A percentile compares a stretch with the other conserved stretches of the same genome.
Evolutionary conservation across 306 rosid genomes (phyloP).

Genomic region (Herpetospermum pedunculosum): DNA sequence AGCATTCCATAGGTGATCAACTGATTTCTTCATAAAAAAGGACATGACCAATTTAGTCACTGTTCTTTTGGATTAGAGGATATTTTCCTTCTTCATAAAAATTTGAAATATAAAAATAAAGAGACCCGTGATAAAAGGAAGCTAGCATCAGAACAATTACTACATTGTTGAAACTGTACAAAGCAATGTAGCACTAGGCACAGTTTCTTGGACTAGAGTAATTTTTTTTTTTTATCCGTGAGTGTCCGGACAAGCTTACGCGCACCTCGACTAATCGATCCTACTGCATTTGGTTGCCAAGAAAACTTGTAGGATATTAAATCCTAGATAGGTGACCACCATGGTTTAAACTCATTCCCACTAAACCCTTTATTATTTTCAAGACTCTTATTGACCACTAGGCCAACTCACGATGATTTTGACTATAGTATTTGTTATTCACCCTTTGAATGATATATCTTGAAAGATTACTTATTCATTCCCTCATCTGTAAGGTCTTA

Average conservation of each 20-base stretch:
- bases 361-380: no score
- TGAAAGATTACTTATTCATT: background rate
- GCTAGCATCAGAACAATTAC: background rate
- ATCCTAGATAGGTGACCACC: no score
- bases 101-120: background rate
- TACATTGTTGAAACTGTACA: background rate
- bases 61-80: background rate
- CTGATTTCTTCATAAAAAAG: constrained; percentile 14
- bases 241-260: no score
- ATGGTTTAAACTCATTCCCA: no score
- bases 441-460: background rate
- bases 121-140: background rate
- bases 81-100: background rate
- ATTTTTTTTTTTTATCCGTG: no score
- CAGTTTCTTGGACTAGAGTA: background rate
- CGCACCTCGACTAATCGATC: no score
- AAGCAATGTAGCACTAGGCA: background rate
- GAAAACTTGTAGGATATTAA: no score
- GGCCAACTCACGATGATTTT: no score
- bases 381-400: no score
- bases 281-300: no score
- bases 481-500: background rate
- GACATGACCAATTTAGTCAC: background rate
- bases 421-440: background rate
- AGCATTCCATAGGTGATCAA: constrained; percentile 50